Conservation (phyloP, 2,329 filamentous ascomycete species). For the Arthrocladium fulminans region DNA sequence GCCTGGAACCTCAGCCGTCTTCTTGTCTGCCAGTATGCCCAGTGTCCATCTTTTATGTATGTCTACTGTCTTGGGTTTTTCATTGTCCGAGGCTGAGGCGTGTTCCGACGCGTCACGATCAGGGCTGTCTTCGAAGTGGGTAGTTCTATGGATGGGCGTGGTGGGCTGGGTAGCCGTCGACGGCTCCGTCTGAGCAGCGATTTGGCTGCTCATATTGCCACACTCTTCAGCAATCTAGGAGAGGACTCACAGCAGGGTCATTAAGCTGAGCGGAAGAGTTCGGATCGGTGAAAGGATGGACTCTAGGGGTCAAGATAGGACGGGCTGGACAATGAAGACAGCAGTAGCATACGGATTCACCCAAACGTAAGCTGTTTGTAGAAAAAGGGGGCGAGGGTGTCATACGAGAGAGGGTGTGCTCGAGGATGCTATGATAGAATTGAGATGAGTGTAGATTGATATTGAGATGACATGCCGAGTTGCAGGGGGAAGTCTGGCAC, state of each 20-base stretch:
- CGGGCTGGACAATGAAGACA: too few relatives aligned
- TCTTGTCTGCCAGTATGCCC: constrained; percentile 72
- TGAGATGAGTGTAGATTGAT: too few relatives aligned
- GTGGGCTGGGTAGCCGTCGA: background rate
- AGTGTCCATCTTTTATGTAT: constrained; percentile 45
- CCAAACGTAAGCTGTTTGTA: too few relatives aligned
- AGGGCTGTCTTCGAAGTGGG: background rate
- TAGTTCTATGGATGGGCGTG: background rate
- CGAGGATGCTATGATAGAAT: too few relatives aligned
- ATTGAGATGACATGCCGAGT: too few relatives aligned
- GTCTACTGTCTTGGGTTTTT: background rate
- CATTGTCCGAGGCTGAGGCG: background rate
- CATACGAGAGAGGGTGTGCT: too few relatives aligned
- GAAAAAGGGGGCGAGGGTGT: too few relatives aligned
- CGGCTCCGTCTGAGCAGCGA: background rate
- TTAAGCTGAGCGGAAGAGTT: too few relatives aligned
- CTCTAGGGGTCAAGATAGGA: too few relatives aligned
- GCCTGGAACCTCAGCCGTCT: constrained; percentile 79
- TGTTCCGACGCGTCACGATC: background rate
- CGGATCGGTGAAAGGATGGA: too few relatives aligned
- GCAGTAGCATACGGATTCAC: too few relatives aligned
- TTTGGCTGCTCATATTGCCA: background rate
- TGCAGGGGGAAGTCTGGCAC: too few relatives aligned
- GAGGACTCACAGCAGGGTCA: background rate
- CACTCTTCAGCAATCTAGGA: background rate